Base-by-base conservation (phyloP, 2,329 filamentous ascomycete genomes). In the Apiospora arundinis region DNA sequence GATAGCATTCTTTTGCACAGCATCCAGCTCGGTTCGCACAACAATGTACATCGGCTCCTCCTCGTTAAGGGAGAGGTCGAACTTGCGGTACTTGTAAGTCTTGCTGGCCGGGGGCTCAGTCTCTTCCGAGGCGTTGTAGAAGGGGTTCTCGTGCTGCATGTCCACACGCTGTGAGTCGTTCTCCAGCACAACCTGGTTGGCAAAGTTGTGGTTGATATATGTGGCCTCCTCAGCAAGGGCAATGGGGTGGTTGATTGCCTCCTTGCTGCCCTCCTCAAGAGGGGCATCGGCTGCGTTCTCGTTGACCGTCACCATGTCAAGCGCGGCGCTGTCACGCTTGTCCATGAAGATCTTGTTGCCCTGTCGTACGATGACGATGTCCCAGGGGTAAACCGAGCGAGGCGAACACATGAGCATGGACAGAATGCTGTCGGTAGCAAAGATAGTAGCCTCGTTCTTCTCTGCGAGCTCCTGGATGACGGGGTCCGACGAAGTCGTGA, bases 171-270 rank as follows among this genome's bases (percentile, higher is more conserved):
- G 86, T 74, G 86, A 88, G 74, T 94, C 90, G 76, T 88, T 92
- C 87, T 99, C 96, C 77, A 90, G 84, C 76, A 99, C 95, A 69
- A 97, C 94, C 87, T 99, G 96, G 83, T 97, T 94, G 77, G 94
- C 93, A 83, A 99, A 99, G 88, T 98, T 97, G 89, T 98, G 96
- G 90, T 99, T 99, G 90, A 99, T 99, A 87, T 98, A 97, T 69
- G 96, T 99, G 70, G 96, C 96, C 85, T 99, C 96, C 83, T 98
- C 92, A 79, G 97, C 95, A 71, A 99, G 91, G 70, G 95, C 94
- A 70, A 87, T 86, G n/a, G 96, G 96, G 80, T 95, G 95, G 90
- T 99, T 99, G 85, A 99, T 92, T 75, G 89, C 87, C 81, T 99
- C 96, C 85, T 97, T 97, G 87, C 94, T 95, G 78, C 94, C 94